Conservation (phyloP, 1,284 basidiomycete genomes). For the Fomitopsis palustris region DNA sequence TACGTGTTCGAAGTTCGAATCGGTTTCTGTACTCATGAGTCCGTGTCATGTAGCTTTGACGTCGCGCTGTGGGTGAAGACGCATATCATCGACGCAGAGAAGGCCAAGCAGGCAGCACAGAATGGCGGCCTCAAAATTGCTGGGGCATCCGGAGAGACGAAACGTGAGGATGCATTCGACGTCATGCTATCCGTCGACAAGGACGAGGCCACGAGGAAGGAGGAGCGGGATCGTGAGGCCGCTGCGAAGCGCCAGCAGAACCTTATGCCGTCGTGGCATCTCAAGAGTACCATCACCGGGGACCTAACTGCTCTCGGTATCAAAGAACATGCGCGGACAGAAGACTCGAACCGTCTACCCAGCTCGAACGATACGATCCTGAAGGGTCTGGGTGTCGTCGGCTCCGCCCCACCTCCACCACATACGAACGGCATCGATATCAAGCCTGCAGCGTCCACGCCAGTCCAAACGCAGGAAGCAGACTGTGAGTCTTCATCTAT, state of each 20-base stretch:
- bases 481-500: constrained; percentile 43
- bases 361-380: constrained; percentile 66
- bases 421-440: constrained; percentile 43
- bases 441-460: constrained; percentile 53
- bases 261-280: constrained; percentile 88
- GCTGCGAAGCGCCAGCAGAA: constrained; percentile 86
- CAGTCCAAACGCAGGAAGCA: constrained; percentile 40
- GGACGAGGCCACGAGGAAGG: constrained; percentile 65
- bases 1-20: constrained; percentile 27
- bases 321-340: constrained; percentile 53
- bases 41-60: constrained; percentile 70
- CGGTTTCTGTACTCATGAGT: neutral
- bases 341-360: constrained; percentile 30
- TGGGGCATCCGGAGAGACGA: constrained; percentile 57
- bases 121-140: constrained; percentile 67
- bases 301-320: constrained; percentile 86
- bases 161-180: constrained; percentile 71
- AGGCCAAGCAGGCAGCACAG: constrained; percentile 40
- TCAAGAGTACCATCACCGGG: constrained; percentile 92
- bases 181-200: constrained; percentile 82
- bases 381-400: constrained; percentile 52
- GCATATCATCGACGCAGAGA: constrained; percentile 57
- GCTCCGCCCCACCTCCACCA: constrained; percentile 27
- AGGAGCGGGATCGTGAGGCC: constrained; percentile 67
- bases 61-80: constrained; percentile 75